Evolutionary conservation across 2,329 filamentous ascomycete species (phyloP).

Genomic region (Claviceps arundinis): DNA sequence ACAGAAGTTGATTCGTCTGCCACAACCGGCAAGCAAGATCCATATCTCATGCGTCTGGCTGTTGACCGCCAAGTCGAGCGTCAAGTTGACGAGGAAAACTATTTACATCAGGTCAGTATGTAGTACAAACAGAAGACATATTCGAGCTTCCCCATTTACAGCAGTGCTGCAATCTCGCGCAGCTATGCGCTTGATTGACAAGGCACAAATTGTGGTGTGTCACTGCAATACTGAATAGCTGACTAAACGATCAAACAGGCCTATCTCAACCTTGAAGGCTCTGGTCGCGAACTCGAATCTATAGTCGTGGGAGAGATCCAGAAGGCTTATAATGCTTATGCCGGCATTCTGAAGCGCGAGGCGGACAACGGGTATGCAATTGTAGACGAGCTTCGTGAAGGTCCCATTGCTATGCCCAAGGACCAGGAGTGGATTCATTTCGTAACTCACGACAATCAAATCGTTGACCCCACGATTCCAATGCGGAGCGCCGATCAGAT

Average conservation of each 20-base stretch:
- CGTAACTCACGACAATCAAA: conserved; percentile 66
- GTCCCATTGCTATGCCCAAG: conserved; percentile 85
- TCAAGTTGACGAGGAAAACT: conserved; percentile 95
- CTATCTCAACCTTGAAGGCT: conserved; percentile 86
- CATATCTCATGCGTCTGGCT: conserved; percentile 71
- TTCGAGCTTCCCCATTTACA: neutral
- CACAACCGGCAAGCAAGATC: conserved; percentile 78
- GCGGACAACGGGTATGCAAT: conserved; percentile 68
- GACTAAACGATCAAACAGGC: conserved; percentile 40
- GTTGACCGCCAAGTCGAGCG: conserved; percentile 85
- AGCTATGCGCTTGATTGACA: neutral
- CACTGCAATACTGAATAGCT: neutral
- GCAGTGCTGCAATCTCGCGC: neutral
- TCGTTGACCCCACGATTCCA: conserved; percentile 74
- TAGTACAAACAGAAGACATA: neutral
- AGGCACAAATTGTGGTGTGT: neutral
- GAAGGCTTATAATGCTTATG: conserved; percentile 91
- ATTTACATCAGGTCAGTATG: conserved; percentile 65
- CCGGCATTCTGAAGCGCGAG: conserved; percentile 81
- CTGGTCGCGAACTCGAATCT: conserved; percentile 85
- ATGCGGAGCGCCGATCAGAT: conserved; percentile 70
- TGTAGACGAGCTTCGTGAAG: conserved; percentile 68
- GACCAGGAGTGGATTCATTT: conserved; percentile 85
- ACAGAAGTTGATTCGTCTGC: conserved; percentile 61
- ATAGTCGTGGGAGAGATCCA: conserved; percentile 97